These are phyloP conservation scores for Pisolithus orientalis DNA, from an alignment of 768 basidiomycete genomes.

Conservation along the genomic window DNA sequence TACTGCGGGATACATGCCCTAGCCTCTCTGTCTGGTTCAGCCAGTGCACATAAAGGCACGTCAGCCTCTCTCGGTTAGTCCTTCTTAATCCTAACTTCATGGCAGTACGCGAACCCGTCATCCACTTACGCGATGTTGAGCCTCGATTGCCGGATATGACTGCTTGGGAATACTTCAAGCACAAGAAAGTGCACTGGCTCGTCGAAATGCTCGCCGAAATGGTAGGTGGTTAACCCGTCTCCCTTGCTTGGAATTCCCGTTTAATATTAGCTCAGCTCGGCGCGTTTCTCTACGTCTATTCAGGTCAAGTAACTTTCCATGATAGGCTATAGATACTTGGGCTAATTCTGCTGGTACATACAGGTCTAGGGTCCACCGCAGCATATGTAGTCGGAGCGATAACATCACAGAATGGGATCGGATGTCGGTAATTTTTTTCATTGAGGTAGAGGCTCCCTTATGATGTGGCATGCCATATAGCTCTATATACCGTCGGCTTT, in stretches of 20 bases:
- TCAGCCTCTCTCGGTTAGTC: too few species aligned
- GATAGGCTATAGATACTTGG: neutral
- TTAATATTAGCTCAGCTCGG: constrained; percentile 36
- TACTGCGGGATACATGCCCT: too few species aligned
- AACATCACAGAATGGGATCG: constrained; percentile 33
- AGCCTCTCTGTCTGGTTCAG: too few species aligned
- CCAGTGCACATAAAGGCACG: too few species aligned
- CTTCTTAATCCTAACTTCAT: too few species aligned
- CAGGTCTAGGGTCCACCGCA: constrained; percentile 52
- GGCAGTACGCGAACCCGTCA: neutral
- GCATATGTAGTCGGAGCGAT: constrained; percentile 44
- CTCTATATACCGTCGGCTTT: constrained; percentile 50
- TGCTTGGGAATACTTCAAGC: constrained; percentile 46
- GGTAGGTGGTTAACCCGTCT: constrained; percentile 28
- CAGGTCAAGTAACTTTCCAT: constrained; percentile 27
- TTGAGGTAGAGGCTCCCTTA: neutral
- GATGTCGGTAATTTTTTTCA: constrained; percentile 37
- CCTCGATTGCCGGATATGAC: constrained; percentile 34
- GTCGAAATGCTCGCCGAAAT: constrained; percentile 58
- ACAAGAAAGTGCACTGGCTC: constrained; percentile 43
- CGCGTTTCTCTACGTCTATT: constrained; percentile 54
- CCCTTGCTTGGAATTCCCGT: neutral
- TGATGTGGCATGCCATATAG: constrained; percentile 22
- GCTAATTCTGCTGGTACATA: neutral
- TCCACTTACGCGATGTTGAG: constrained; percentile 39